A percentile compares a stretch with the other conserved stretches of the same genome.
phyloP scores from a whole-genome alignment of 140 eudicot genomes.

The Flaveria floridana region DNA sequence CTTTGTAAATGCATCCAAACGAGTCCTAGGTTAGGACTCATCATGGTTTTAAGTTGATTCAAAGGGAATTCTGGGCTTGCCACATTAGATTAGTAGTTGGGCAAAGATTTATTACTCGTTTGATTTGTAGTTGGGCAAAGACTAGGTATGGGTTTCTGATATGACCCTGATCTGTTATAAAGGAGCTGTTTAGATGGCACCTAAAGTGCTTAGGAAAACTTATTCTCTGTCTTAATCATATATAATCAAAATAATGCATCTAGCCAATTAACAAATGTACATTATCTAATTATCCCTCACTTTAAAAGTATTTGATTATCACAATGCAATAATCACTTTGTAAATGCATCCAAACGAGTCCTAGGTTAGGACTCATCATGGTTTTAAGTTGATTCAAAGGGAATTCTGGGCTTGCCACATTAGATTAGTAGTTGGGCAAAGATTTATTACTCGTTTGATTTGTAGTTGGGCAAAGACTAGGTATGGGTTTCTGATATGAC shows the following conservation, averaged over 20 bases:
- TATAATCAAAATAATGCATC: no score
- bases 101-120: no score
- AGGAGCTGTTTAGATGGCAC: neutral
- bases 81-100: no score
- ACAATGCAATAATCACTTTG: neutral
- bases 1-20: neutral
- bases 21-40: neutral
- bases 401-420: neutral
- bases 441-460: no score
- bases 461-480: neutral
- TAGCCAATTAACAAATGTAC: neutral
- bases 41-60: neutral
- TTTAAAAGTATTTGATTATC: neutral
- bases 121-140: neutral
- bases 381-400: neutral
- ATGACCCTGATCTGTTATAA: no score
- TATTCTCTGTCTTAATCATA: no score
- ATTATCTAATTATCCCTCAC: neutral
- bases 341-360: neutral
- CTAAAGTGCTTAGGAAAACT: neutral
- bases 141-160: neutral
- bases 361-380: neutral
- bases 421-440: no score
- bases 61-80: neutral
- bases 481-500: neutral